Evolutionary conservation across 2,329 filamentous ascomycete species (phyloP).

Genomic region (Stemphylium vesicarium): DNA sequence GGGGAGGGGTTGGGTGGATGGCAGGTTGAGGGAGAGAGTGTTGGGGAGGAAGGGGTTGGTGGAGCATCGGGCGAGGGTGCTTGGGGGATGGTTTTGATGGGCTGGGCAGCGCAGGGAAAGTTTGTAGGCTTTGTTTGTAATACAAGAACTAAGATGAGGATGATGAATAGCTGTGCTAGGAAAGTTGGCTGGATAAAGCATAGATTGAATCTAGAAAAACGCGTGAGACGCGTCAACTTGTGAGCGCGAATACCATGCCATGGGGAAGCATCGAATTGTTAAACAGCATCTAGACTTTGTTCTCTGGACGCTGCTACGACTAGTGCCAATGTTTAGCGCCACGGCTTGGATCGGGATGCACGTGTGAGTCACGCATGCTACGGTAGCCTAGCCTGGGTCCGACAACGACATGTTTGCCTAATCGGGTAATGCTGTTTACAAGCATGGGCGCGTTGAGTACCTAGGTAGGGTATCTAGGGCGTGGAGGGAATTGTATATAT

Average conservation of each 20-base stretch:
- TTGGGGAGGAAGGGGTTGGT: slow-evolving; percentile 67
- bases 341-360: slow-evolving; percentile 19
- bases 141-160: not conserved
- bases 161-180: too few species aligned
- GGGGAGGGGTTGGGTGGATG: slow-evolving; percentile 65
- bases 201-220: too few species aligned
- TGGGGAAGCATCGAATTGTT: too few species aligned
- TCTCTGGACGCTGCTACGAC: not conserved
- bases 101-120: not conserved
- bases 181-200: too few species aligned
- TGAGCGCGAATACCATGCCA: too few species aligned
- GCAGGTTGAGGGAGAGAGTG: slow-evolving; percentile 64
- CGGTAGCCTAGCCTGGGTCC: slow-evolving; percentile 14
- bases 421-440: slow-evolving; percentile 21
- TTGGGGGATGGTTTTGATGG: slow-evolving; percentile 56
- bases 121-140: not conserved
- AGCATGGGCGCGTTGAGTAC: slow-evolving; percentile 16
- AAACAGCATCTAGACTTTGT: too few species aligned
- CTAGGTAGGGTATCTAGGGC: slow-evolving; percentile 21
- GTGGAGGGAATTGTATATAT: slow-evolving; percentile 9
- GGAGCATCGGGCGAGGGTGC: slow-evolving; percentile 66
- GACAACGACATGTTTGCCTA: slow-evolving; percentile 37
- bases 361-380: slow-evolving; percentile 38
- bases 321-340: slow-evolving; percentile 10
- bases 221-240: too few species aligned